Conservation (phyloP, 306 rosid genomes). For the Begonia loranthoides region DNA sequence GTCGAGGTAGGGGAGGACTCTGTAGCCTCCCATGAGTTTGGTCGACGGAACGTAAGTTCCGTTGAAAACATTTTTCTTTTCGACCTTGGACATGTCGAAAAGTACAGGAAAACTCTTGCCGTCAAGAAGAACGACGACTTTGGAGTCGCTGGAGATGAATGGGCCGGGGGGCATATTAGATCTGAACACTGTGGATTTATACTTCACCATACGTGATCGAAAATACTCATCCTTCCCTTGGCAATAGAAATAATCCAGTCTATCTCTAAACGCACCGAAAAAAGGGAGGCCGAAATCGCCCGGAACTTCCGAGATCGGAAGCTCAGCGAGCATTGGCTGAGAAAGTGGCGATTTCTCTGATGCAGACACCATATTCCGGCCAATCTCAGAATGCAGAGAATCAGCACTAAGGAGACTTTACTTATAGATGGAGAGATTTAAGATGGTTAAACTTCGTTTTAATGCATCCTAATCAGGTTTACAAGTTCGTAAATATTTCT, state of each 20-base stretch:
- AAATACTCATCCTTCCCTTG: conserved; percentile 60
- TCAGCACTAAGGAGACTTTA: no score
- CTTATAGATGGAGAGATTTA: no score
- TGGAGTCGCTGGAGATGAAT: conserved; percentile 31
- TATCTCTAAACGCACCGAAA: conserved; percentile 56
- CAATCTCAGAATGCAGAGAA: no score
- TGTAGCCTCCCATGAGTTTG: conserved; percentile 76
- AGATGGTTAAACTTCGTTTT: no score
- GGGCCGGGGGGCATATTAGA: conserved; percentile 94
- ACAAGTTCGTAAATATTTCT: no score
- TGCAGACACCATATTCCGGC: no score
- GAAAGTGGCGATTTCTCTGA: no score
- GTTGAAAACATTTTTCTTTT: conserved; percentile 60
- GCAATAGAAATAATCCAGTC: conserved; percentile 59
- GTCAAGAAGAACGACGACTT: conserved; percentile 67
- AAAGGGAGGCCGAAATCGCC: conserved; percentile 66
- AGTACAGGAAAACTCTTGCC: conserved; percentile 69
- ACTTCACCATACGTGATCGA: conserved; percentile 36
- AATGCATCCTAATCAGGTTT: no score
- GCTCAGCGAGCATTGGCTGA: conserved; percentile 1
- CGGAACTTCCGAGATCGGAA: conserved; percentile 52
- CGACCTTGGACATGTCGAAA: conserved; percentile 62
- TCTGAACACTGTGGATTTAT: conserved; percentile 66
- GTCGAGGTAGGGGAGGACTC: conserved; percentile 72
- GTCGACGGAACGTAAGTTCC: conserved; percentile 79